Conservation (phyloP, 2,329 filamentous ascomycete species). For the Cercospora zeae-maydis region DNA sequence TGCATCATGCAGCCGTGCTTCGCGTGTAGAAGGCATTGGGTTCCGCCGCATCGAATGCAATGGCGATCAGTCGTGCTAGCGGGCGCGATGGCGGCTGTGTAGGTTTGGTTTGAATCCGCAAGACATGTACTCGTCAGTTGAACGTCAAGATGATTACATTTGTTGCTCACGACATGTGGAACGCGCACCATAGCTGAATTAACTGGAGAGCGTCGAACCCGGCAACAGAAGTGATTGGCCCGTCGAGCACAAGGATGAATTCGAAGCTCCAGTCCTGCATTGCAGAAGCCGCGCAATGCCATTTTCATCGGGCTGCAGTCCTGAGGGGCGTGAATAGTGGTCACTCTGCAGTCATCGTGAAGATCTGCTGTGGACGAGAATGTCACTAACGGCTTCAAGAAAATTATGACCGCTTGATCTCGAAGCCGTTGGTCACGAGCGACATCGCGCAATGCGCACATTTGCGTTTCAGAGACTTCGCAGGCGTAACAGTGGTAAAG, state of each 20-base stretch:
- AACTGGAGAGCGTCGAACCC: neutral
- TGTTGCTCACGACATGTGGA: neutral
- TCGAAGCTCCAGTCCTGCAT: neutral
- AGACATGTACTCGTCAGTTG: neutral
- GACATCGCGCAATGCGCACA: too few species aligned
- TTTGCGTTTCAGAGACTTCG: neutral
- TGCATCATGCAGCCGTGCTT: conserved; percentile 1
- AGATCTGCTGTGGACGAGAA: neutral
- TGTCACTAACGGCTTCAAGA: neutral
- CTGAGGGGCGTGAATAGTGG: neutral
- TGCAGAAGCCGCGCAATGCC: neutral
- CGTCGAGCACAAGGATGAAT: neutral
- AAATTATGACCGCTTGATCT: conserved; percentile 2
- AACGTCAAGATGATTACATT: conserved; percentile 13
- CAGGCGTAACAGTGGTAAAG: neutral
- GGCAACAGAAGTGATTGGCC: neutral
- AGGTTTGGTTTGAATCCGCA: neutral
- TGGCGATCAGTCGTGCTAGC: neutral
- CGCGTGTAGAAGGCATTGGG: neutral
- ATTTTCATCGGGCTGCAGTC: neutral
- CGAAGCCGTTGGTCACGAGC: neutral
- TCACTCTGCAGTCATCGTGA: neutral
- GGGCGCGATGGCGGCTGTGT: neutral
- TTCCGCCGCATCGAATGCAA: neutral
- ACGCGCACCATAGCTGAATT: neutral